Conservation (phyloP, 2,329 filamentous ascomycete genomes). For the Fusarium concolor region DNA sequence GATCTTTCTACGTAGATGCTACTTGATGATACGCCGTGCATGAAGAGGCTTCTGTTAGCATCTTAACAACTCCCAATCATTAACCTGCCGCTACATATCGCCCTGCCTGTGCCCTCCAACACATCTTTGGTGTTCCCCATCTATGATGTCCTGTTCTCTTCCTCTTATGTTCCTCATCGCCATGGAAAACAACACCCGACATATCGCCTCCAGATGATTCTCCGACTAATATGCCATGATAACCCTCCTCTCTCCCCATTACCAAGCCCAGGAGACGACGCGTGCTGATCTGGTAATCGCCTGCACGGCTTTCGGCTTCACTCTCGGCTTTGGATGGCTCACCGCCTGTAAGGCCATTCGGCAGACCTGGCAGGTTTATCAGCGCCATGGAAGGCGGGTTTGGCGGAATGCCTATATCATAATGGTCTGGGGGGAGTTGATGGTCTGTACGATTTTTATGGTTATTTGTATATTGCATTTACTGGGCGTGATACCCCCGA, state of each 20-base stretch:
- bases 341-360: constrained; percentile 53
- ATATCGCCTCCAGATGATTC: constrained; percentile 12
- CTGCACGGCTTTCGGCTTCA: constrained; percentile 54
- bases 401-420: constrained; percentile 57
- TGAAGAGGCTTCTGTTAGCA: constrained; percentile 23
- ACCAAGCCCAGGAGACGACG: constrained; percentile 36
- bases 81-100: constrained; percentile 19
- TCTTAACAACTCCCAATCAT: constrained; percentile 22
- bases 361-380: constrained; percentile 51
- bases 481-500: constrained; percentile 41
- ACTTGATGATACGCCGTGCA: constrained; percentile 16
- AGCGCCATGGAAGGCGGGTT: constrained; percentile 48
- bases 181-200: constrained; percentile 31
- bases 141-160: not conserved
- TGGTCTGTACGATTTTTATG: constrained; percentile 56
- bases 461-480: constrained; percentile 50
- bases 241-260: constrained; percentile 43
- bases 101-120: constrained; percentile 6
- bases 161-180: not conserved
- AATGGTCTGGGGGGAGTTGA: constrained; percentile 61
- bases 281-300: constrained; percentile 44
- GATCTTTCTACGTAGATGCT: not conserved
- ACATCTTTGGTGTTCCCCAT: not conserved
- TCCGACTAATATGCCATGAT: constrained; percentile 34
- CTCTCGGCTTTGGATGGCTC: constrained; percentile 56